These are phyloP conservation scores for Schwanniomyces pseudopolymorphus DNA, from an alignment of 805 yeast species.

Conservation along the genomic window DNA sequence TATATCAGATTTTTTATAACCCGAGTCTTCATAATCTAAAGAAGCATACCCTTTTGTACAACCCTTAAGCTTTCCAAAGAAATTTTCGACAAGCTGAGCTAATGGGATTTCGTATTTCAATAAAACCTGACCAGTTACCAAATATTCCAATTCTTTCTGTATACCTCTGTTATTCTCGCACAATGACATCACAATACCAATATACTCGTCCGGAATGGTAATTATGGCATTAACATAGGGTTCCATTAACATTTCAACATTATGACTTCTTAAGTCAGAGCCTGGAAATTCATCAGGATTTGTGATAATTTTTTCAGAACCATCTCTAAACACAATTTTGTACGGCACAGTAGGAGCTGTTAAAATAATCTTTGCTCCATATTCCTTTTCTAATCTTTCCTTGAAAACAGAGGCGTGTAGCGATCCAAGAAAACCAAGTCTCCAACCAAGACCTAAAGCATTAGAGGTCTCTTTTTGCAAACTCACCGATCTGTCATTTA, in stretches of 20 bases:
- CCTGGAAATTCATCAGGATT: conserved; percentile 95
- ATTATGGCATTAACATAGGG: conserved; percentile 90
- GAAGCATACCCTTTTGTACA: conserved; percentile 91
- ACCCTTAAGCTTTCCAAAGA: conserved; percentile 90
- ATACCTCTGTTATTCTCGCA: conserved; percentile 84
- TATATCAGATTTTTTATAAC: conserved; percentile 75
- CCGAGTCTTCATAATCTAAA: conserved; percentile 91
- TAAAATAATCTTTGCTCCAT: conserved; percentile 87
- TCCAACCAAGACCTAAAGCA: conserved; percentile 97
- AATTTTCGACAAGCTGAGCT: conserved; percentile 90
- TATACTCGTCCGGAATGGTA: conserved; percentile 86
- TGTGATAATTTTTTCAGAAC: conserved; percentile 62
- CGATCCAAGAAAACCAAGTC: conserved; percentile 92
- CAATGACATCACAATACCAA: conserved; percentile 82
- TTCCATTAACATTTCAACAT: conserved; percentile 60
- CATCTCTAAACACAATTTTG: conserved; percentile 66
- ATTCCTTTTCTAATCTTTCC: conserved; percentile 88
- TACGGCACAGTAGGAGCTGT: conserved; percentile 98
- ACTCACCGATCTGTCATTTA: conserved; percentile 90
- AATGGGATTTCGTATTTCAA: conserved; percentile 81
- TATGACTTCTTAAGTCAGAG: conserved; percentile 41
- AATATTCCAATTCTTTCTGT: conserved; percentile 75
- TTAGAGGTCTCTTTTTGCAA: conserved; percentile 87
- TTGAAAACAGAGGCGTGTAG: conserved; percentile 93
- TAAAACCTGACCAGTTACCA: conserved; percentile 78